A percentile compares a stretch with the other conserved stretches of the same genome.
These are phyloP conservation scores for Sugiyamaella grinbergsii DNA, from an alignment of 1,139 yeast genomes.

Conservation along the genomic window DNA sequence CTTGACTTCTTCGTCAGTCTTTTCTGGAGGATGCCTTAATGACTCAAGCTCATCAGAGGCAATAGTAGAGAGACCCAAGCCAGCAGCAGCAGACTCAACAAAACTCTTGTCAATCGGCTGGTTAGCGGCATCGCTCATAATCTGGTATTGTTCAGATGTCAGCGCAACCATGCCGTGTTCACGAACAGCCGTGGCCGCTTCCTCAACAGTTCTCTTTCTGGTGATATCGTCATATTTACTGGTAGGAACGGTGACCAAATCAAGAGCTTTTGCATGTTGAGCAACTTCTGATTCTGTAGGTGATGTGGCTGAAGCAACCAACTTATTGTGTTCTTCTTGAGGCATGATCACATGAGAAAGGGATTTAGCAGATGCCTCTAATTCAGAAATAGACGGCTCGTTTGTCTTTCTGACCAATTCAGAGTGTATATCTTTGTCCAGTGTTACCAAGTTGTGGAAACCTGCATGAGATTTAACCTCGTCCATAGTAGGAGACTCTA, in stretches of 20 bases:
- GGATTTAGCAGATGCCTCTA: slow-evolving; percentile 24
- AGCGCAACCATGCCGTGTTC: slow-evolving; percentile 38
- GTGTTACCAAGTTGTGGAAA: slow-evolving; percentile 16
- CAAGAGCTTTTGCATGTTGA: slow-evolving; percentile 32
- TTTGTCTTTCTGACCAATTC: slow-evolving; percentile 28
- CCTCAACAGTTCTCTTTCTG: slow-evolving; percentile 25
- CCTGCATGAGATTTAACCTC: slow-evolving; percentile 30
- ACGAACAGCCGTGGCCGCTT: slow-evolving; percentile 33
- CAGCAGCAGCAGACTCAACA: slow-evolving; percentile 40
- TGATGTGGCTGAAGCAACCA: slow-evolving; percentile 30
- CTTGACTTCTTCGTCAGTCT: slow-evolving; percentile 27
- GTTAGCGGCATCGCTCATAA: slow-evolving; percentile 39
- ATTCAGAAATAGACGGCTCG: slow-evolving; percentile 30
- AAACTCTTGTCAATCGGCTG: slow-evolving; percentile 35
- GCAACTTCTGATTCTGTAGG: slow-evolving; percentile 31
- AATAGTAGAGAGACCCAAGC: slow-evolving; percentile 45
- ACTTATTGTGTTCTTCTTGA: slow-evolving; percentile 33
- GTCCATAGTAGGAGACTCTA: slow-evolving; percentile 25
- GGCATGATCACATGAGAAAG: slow-evolving; percentile 50
- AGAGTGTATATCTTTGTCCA: slow-evolving; percentile 25
- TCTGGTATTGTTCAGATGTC: slow-evolving; percentile 35
- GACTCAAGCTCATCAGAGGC: slow-evolving; percentile 37
- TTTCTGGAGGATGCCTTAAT: slow-evolving; percentile 30
- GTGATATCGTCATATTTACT: slow-evolving; percentile 29
- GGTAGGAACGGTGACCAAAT: slow-evolving; percentile 38